Evolutionary conservation across 257 asterid species (phyloP), one percentile per base, ranked within the genome.

Genomic region (Capsicum baccatum): DNA sequence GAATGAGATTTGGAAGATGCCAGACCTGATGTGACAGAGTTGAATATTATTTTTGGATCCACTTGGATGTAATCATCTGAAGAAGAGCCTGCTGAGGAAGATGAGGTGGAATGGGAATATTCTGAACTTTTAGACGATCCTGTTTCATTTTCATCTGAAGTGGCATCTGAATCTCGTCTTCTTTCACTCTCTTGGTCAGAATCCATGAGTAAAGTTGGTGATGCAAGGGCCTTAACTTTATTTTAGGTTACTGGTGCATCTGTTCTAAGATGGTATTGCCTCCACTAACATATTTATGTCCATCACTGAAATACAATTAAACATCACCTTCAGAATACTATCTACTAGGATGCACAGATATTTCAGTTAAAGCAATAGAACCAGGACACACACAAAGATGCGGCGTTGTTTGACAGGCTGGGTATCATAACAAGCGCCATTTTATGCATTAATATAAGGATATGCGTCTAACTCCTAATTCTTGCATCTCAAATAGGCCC

Each of bases 11-110:
- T 79, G 47, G 89, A 84, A 44, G 84, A 84, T 79, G 82, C 82
- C 67, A 83, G 54, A 79, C 44, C 80, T 39, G 79, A 82, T 74
- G 88, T 71, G 52, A 50, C 86, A 26, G 84, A 80, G 80, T 54
- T 69, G n/a, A 84, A 84, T 80, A 62, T 48, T 63, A 57, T 54
- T 76, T 80, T 84, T 79, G 88, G 89, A 83, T 85, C 76, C 80
- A 80, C 76, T 84, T 84, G 90, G 86, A 85, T 60, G 52, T 78
- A 67, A 80, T 84, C 93, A 39, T 86, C 70, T 35, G 76, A 83
- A 48, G 87, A 86, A 52, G 92, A 83, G 47, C 55, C 84, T 80
- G 90, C 81, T 0, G 91, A 81, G 76, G 92, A 88, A 54, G 90
- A 78, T 55, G 85, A 73, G 70, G 44, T 47, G n/a, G 91, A 80